Base-by-base conservation (phyloP, 768 basidiomycete genomes). In the Mycena sanguinolenta region DNA sequence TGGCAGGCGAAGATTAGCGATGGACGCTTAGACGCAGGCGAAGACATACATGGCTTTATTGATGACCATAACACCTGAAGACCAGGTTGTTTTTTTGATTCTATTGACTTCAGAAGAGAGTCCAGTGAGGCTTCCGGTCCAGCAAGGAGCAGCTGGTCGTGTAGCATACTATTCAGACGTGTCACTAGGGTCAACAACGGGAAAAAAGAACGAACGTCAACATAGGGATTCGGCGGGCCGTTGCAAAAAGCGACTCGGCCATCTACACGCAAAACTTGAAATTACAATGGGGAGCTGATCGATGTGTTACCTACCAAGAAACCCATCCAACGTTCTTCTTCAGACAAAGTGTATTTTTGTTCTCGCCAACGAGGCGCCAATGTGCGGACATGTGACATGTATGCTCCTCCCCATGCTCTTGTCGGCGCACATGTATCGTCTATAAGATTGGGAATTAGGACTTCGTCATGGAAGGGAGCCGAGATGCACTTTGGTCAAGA, bases 121-220 rank as follows among this genome's bases (percentile, higher is more conserved):
- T 61, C 53, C 16, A 72, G 53, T 9, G 71, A 30, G 3, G 63
- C 44, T 36, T 67, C 71, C 7, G 71, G 58, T 2, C 66, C 71
- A 4, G 30, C 38, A 2, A 73, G 63, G 19, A 73, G 39, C 10
- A 66, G 27, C 30, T 73, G 67, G 50, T 73, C 72, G 49, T 69
- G 32, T 3, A 12, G 58, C 7, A 63, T 69, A 17, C 67, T 72
- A 34, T 19, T 0, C 27, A 52, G 13, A 9, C 42, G 16, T 5
- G 21, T 21, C 2, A 25, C 21, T 54, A 14, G 32, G 32, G 32
- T 10, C 14, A 59, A 7, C 16, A 14, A 39, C 16, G 8, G 1
- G 10, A 14, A 32, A 14, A 8, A 3, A 42, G 13, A 13, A 64
- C 66, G 27, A 14, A 73, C 67, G 69, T 16, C 14, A 66, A n/a